phyloP scores from a whole-genome alignment of 2,329 filamentous ascomycete genomes.

The Cladosporium sp. region DNA sequence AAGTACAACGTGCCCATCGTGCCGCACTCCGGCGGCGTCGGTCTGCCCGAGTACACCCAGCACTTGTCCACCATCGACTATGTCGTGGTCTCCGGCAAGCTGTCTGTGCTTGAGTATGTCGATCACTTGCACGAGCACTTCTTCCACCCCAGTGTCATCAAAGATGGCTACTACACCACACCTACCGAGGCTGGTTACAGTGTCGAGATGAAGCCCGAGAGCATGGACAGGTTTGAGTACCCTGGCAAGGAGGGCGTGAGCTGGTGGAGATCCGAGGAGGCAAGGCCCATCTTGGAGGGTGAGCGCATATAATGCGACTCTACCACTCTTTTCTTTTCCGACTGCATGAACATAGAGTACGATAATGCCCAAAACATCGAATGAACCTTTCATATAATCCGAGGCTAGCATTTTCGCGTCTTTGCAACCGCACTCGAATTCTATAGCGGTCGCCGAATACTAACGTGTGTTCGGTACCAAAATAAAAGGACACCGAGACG shows the following conservation, averaged over 20 bases:
- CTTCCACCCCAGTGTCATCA: constrained; percentile 74
- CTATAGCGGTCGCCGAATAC: too few relatives aligned
- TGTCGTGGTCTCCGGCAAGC: constrained; percentile 78
- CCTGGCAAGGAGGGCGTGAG: constrained; percentile 75
- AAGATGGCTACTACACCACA: constrained; percentile 85
- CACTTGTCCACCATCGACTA: constrained; percentile 93
- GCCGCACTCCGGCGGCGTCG: constrained; percentile 85
- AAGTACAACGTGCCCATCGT: constrained; percentile 81
- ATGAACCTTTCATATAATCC: neutral
- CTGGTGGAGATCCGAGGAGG: constrained; percentile 83
- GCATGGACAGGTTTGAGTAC: constrained; percentile 77
- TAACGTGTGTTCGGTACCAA: too few relatives aligned
- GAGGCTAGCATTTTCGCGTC: too few relatives aligned
- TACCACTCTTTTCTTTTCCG: neutral
- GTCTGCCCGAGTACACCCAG: constrained; percentile 90
- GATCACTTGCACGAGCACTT: constrained; percentile 95
- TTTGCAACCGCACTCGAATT: too few relatives aligned
- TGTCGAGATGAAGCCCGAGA: constrained; percentile 88
- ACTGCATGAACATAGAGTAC: neutral
- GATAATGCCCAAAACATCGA: neutral
- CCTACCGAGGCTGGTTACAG: constrained; percentile 82
- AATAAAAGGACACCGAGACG: too few relatives aligned
- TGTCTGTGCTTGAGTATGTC: constrained; percentile 78
- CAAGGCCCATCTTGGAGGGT: constrained; percentile 69
- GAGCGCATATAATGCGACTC: constrained; percentile 25